These are phyloP conservation scores for Cladophialophora immunda DNA, from an alignment of 2,329 filamentous ascomycete species.

Conservation along the genomic window DNA sequence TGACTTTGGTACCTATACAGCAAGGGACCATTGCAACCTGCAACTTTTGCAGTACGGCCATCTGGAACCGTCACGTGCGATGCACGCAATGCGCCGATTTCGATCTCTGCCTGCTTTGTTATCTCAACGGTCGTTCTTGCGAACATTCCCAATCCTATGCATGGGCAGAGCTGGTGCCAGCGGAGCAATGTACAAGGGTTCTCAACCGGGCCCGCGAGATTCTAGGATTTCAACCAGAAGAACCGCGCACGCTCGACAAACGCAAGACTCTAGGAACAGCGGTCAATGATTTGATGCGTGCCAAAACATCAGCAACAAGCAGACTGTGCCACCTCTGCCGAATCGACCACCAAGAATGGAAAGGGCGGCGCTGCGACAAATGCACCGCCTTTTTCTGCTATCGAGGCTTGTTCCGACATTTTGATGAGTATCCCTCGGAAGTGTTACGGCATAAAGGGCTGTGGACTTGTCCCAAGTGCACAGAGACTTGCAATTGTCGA, in stretches of 20 bases:
- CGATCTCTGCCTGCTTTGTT: constrained; percentile 48
- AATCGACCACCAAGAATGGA: constrained; percentile 48
- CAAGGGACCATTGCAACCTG: constrained; percentile 47
- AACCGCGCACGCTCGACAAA: constrained; percentile 40
- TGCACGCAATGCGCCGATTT: constrained; percentile 49
- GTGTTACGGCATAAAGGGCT: constrained; percentile 44
- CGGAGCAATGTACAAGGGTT: constrained; percentile 43
- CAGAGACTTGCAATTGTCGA: constrained; percentile 47
- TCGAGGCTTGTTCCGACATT: constrained; percentile 48
- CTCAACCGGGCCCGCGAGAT: constrained; percentile 42
- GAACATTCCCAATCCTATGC: constrained; percentile 47
- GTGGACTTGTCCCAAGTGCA: constrained; percentile 49
- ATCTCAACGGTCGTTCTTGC: constrained; percentile 48
- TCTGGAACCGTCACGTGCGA: constrained; percentile 51
- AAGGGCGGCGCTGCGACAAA: constrained; percentile 45
- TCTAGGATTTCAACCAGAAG: constrained; percentile 41
- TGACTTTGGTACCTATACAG: constrained; percentile 45
- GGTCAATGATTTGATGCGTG: constrained; percentile 45
- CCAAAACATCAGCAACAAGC: constrained; percentile 39
- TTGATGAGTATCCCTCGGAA: constrained; percentile 46
- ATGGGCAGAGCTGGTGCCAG: constrained; percentile 47
- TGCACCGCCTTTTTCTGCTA: constrained; percentile 50
- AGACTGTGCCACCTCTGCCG: constrained; percentile 49
- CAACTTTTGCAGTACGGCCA: constrained; percentile 49
- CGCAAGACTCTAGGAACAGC: constrained; percentile 43